A percentile compares a stretch with the other conserved stretches of the same genome.
Evolutionary conservation across 768 basidiomycete species (phyloP).

Genomic region (Kwoniella europaea): DNA sequence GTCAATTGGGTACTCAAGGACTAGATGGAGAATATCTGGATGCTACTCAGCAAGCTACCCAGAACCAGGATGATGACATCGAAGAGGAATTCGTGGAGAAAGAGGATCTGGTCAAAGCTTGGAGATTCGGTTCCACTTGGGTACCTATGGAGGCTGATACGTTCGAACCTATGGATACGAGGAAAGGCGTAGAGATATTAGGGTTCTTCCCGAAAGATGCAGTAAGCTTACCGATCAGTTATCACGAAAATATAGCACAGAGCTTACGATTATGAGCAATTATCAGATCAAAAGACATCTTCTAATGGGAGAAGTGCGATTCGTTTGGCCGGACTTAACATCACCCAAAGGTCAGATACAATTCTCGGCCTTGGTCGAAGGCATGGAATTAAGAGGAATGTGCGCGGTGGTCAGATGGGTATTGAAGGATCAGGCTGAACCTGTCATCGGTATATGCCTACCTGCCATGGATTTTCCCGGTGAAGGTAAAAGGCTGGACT

Average conservation of each 20-base stretch:
- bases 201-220: constrained; percentile 76
- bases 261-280: constrained; percentile 3
- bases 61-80: constrained; percentile 50
- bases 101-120: constrained; percentile 57
- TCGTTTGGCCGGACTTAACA: constrained; percentile 76
- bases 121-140: constrained; percentile 64
- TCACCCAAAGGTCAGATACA: constrained; percentile 76
- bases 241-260: not conserved
- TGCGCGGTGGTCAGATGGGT: constrained; percentile 87
- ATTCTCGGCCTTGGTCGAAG: constrained; percentile 83
- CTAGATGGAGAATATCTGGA: constrained; percentile 47
- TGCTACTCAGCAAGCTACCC: constrained; percentile 54
- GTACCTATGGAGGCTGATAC: constrained; percentile 84
- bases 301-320: constrained; percentile 81
- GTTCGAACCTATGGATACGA: constrained; percentile 74
- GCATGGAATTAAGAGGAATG: constrained; percentile 70
- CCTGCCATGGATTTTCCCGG: constrained; percentile 67
- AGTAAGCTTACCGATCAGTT: constrained; percentile 60
- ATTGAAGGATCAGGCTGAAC: constrained; percentile 71
- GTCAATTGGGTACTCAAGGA: constrained; percentile 19
- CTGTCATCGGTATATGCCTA: constrained; percentile 80
- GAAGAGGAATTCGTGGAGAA: constrained; percentile 58
- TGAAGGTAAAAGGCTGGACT: constrained; percentile 64
- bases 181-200: constrained; percentile 83
- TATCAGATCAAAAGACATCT: constrained; percentile 79